Evolutionary conservation across 352 stramenopile genomes (phyloP).

Genomic region (Phytophthora hybrid): DNA sequence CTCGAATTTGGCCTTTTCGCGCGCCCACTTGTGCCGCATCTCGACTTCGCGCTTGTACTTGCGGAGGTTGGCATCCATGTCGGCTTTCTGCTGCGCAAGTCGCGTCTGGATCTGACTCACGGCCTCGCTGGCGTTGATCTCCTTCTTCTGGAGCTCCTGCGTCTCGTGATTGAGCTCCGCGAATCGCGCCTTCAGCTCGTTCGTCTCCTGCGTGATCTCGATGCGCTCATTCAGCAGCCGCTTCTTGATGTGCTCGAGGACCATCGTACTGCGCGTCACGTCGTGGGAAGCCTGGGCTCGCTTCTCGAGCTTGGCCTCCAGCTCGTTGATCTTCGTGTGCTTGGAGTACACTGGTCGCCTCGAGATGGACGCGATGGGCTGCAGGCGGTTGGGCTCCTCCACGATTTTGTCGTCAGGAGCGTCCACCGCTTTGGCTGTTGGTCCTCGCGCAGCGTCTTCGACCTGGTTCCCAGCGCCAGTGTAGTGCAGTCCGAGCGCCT

Average conservation of each 20-base stretch:
- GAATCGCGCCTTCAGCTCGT: constrained; percentile 72
- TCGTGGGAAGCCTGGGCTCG: constrained; percentile 66
- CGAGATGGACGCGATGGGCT: constrained; percentile 81
- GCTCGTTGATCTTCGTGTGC: constrained; percentile 82
- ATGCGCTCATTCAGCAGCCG: constrained; percentile 64
- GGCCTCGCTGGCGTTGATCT: constrained; percentile 73
- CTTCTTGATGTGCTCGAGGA: constrained; percentile 87
- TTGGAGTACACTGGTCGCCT: constrained; percentile 85
- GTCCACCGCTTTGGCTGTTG: neutral
- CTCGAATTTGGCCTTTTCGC: constrained; percentile 87
- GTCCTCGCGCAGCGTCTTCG: constrained; percentile 24
- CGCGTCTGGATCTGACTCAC: constrained; percentile 78
- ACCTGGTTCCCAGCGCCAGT: constrained; percentile 35
- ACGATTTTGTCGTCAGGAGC: constrained; percentile 30
- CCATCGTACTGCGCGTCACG: constrained; percentile 66
- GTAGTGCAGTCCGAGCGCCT: constrained; percentile 74
- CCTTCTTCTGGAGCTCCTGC: constrained; percentile 81
- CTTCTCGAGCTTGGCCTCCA: constrained; percentile 71
- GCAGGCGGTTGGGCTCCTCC: constrained; percentile 62
- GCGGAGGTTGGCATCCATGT: constrained; percentile 68
- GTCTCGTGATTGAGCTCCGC: constrained; percentile 69
- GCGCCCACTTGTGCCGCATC: constrained; percentile 78
- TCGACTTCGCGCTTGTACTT: constrained; percentile 75
- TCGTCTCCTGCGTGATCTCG: constrained; percentile 59
- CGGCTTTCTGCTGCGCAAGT: constrained; percentile 70